These are phyloP conservation scores for Tuctoria greenei DNA, from an alignment of 176 grass and related monocot species.

Conservation along the genomic window DNA sequence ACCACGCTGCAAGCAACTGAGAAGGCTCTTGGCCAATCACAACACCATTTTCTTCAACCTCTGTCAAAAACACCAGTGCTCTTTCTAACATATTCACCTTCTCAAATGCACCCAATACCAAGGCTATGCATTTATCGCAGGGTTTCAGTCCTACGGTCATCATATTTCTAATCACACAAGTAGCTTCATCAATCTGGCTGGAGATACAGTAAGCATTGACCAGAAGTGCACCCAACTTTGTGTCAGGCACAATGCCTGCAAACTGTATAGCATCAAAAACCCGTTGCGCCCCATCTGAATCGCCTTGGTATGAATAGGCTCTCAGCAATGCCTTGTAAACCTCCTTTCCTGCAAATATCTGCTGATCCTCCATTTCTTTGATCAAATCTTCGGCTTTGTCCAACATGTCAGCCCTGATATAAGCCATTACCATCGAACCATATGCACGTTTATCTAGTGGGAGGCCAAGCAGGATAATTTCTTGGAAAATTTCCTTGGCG, in stretches of 20 bases:
- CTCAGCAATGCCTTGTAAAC: constrained; percentile 89
- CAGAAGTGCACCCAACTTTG: constrained; percentile 63
- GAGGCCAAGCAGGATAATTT: constrained; percentile 66
- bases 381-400: constrained; percentile 57
- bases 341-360: constrained; percentile 67
- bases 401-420: constrained; percentile 73
- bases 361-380: constrained; percentile 58
- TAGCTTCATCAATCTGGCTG: constrained; percentile 32
- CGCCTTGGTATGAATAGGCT: constrained; percentile 63
- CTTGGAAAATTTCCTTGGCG: constrained; percentile 54
- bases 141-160: constrained; percentile 48
- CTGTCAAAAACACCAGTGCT: constrained; percentile 68
- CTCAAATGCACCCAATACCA: constrained; percentile 61
- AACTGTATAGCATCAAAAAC: constrained; percentile 72
- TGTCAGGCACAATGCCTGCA: constrained; percentile 68
- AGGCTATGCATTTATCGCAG: constrained; percentile 55
- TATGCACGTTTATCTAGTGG: constrained; percentile 68
- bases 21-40: constrained; percentile 56
- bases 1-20: constrained; percentile 62
- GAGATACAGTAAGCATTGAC: constrained; percentile 79
- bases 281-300: constrained; percentile 67
- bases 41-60: constrained; percentile 61
- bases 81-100: constrained; percentile 49
- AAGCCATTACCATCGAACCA: constrained; percentile 90
- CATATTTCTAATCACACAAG: constrained; percentile 68